Evolutionary conservation across 331 rosid genomes (phyloP).

Genomic region (Quercus phellos): DNA sequence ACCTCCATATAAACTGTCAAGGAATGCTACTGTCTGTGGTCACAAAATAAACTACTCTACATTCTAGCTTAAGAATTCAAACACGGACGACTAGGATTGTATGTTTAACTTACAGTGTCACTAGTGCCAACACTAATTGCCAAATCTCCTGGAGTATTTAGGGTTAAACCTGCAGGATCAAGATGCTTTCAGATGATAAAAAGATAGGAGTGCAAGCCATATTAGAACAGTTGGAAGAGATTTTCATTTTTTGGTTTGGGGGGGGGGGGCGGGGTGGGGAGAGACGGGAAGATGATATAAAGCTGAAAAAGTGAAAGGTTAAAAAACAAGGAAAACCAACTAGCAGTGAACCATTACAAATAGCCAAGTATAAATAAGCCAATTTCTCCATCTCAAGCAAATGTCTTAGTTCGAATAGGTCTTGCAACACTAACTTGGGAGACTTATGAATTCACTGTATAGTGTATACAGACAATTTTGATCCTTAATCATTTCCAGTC

Average conservation of each 20-base stretch:
- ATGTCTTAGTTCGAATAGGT: background rate
- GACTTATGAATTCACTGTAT: background rate
- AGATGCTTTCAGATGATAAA: slow-evolving; percentile 7
- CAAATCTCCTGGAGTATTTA: slow-evolving; percentile 87
- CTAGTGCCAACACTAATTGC: slow-evolving; percentile 98
- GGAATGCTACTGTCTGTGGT: background rate
- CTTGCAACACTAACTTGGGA: background rate
- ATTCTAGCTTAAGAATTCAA: background rate
- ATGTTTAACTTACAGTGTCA: slow-evolving; percentile 68
- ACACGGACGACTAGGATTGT: background rate
- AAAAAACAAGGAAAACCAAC: background rate
- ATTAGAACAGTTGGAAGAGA: background rate
- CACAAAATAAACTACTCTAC: slow-evolving; percentile 1
- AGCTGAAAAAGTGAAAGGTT: background rate
- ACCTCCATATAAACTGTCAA: background rate
- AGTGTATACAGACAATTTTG: background rate
- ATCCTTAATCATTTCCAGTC: background rate
- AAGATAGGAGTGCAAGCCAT: background rate
- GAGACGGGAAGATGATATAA: background rate
- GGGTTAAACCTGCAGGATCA: slow-evolving; percentile 75
- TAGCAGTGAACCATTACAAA: background rate
- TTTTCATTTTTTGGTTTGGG: too few species aligned
- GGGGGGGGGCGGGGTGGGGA: background rate
- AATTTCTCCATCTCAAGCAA: background rate
- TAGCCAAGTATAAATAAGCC: background rate